These are phyloP conservation scores for Ceratobasidium sp. DNA, from an alignment of 1,284 basidiomycete genomes.

Conservation along the genomic window DNA sequence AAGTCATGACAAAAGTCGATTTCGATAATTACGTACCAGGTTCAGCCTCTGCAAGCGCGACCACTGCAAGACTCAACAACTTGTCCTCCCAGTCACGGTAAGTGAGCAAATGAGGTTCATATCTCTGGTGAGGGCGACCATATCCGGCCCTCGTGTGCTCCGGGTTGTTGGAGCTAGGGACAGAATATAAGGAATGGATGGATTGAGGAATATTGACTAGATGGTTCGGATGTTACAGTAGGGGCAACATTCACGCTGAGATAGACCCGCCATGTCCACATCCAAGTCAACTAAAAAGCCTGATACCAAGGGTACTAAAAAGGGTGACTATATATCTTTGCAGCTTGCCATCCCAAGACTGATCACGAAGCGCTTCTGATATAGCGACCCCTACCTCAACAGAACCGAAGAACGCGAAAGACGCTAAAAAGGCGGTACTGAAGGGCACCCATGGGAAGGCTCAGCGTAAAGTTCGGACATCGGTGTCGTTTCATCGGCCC, in stretches of 20 bases:
- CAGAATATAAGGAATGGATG: neutral
- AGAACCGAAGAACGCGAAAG: constrained; percentile 74
- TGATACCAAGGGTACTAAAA: constrained; percentile 30
- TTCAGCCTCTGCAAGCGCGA: too few relatives aligned
- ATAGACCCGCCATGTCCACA: constrained; percentile 38
- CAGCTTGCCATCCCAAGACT: neutral
- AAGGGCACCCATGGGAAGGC: constrained; percentile 86
- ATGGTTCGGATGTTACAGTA: constrained; percentile 15
- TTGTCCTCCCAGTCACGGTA: too few relatives aligned
- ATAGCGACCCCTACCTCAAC: constrained; percentile 58
- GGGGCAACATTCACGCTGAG: neutral
- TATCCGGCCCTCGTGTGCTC: too few relatives aligned
- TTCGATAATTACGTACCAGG: too few relatives aligned
- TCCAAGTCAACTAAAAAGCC: constrained; percentile 31
- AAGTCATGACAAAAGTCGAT: too few relatives aligned
- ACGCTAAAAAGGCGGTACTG: constrained; percentile 96
- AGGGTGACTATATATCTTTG: constrained; percentile 15
- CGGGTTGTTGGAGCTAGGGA: neutral
- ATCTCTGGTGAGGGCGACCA: too few relatives aligned
- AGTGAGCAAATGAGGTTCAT: too few relatives aligned
- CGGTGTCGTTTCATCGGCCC: constrained; percentile 96
- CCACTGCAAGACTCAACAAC: too few relatives aligned
- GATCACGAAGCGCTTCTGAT: neutral
- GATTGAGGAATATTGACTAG: neutral
- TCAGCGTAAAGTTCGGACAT: constrained; percentile 86